Conservation (phyloP, 345 rosid species). For the Arabidopsis suecica region DNA sequence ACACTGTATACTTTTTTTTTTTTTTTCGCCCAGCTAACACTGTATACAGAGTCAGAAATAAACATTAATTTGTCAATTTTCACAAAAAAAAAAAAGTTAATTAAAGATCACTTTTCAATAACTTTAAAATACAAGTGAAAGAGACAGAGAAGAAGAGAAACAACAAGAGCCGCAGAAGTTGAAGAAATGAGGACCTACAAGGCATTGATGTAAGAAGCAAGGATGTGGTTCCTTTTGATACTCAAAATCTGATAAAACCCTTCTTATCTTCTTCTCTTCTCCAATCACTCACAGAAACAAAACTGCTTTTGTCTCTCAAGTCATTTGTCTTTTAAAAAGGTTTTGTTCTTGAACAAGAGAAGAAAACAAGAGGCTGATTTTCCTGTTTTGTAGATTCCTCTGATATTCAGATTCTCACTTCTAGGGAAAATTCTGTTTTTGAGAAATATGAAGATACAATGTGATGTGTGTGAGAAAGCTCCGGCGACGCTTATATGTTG, state of each 20-base stretch:
- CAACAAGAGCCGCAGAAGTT: conserved; percentile 42
- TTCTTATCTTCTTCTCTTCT: conserved; percentile 37
- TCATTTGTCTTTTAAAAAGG: conserved; percentile 15
- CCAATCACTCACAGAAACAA: conserved; percentile 9
- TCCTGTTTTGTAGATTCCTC: conserved; percentile 5
- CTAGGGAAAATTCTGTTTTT: conserved; percentile 16
- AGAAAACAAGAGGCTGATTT: conserved; percentile 14
- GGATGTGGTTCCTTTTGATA: conserved; percentile 41
- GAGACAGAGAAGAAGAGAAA: conserved; percentile 33
- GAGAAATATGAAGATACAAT: conserved; percentile 80
- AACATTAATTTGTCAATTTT: not conserved
- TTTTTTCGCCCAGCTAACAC: too few relatives aligned
- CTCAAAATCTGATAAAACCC: conserved; percentile 11
- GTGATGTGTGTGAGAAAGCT: conserved; percentile 97
- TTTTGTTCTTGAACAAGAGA: not conserved
- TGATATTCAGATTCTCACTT: conserved; percentile 9
- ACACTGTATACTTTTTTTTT: not conserved
- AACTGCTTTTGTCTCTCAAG: not conserved
- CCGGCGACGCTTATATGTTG: conserved; percentile 93
- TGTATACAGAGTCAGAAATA: not conserved
- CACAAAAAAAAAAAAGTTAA: too few relatives aligned
- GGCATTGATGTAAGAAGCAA: conserved; percentile 24
- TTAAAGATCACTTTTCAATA: not conserved
- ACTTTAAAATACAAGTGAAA: conserved; percentile 9
- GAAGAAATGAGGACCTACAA: conserved; percentile 15